Evolutionary conservation across 306 rosid species (phyloP), one percentile per base, ranked within the genome.

Genomic region (Pyrus pyrifolia): DNA sequence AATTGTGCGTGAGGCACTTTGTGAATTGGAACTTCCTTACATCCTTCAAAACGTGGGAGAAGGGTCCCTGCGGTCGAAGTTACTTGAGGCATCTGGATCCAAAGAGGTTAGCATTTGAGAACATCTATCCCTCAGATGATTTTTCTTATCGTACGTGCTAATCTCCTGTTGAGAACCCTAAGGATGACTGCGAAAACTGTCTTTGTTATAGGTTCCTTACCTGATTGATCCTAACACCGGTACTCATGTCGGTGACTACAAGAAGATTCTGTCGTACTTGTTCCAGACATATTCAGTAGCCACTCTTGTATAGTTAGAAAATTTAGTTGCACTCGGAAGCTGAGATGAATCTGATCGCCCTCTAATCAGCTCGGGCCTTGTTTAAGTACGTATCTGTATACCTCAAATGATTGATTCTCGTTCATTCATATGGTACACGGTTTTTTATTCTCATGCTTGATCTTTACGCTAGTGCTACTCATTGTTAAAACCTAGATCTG

Each of bases 11-110:
- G 97, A 93, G 81, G 98, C 98, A 45, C 85, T 93, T n/a, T 93
- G 98, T 27, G 98, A 93, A 75, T 83, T 93, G 87, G 98, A 93
- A 86, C 93, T 93, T 80, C 96, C 96, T 51, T 93, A 91, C 87
- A 79, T 88, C 80, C 91, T 93, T 61, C 97, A 91, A 69, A 93
- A 88, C 66, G 96, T 91, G 31, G 98, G 98, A 68, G 85, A 88
- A 85, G 97, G 98, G 40, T 93, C 98, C 44, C 19, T 1, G 4
- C 83, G 90, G 46, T 79, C 66, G 31, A 83, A 89, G 72, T 75
- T 86, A 29, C 93, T 91, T 15, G 84, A 84, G 33, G 77, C 78
- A 76, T 86, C 92, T 25, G 94, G 93, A 80, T 85, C 93, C 49
- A 87, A 85, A 72, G 93, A 91, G 93, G 98, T 93, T 60, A 63